Percentiles rank a stretch among this genome's conserved stretches.
phyloP scores from a whole-genome alignment of 768 basidiomycete genomes.

The Tylopilus plumbeoviolaceoides region DNA sequence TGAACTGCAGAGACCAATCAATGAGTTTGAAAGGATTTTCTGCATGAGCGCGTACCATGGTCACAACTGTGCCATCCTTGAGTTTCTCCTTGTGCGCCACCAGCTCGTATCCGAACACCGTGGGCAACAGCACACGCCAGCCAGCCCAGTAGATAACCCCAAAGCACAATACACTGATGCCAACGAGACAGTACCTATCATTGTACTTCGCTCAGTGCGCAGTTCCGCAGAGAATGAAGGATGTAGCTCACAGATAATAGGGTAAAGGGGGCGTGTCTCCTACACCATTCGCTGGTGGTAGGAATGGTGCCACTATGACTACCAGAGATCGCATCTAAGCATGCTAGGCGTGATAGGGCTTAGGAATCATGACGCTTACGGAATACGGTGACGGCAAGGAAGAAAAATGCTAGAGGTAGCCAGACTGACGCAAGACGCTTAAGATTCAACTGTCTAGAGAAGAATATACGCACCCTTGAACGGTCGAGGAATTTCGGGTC shows the following conservation, averaged over 20 bases:
- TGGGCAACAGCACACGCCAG: slow-evolving; percentile 50
- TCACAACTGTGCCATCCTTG: slow-evolving; percentile 52
- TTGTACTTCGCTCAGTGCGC: slow-evolving; percentile 18
- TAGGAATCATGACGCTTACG: slow-evolving; percentile 31
- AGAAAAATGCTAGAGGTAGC: slow-evolving; percentile 53
- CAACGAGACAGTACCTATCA: slow-evolving; percentile 49
- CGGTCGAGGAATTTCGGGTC: slow-evolving; percentile 43
- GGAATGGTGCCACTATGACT: slow-evolving; percentile 56
- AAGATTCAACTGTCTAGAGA: background rate
- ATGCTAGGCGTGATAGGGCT: slow-evolving; percentile 3
- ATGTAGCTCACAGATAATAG: slow-evolving; percentile 43
- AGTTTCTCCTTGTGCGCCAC: slow-evolving; percentile 45
- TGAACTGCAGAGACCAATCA: no score
- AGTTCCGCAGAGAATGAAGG: slow-evolving; percentile 12
- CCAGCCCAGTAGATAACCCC: slow-evolving; percentile 52
- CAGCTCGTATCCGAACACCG: slow-evolving; percentile 45
- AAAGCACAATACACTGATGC: slow-evolving; percentile 42
- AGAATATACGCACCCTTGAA: slow-evolving; percentile 43
- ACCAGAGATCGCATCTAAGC: background rate
- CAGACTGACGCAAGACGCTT: slow-evolving; percentile 36
- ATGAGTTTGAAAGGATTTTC: no score
- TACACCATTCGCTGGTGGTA: slow-evolving; percentile 48
- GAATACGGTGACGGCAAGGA: slow-evolving; percentile 47
- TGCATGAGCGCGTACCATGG: slow-evolving; percentile 36
- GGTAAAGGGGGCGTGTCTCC: slow-evolving; percentile 61